Base-by-base conservation (phyloP, 148 eudicot genomes). In the Rhododendron mucronatum region DNA sequence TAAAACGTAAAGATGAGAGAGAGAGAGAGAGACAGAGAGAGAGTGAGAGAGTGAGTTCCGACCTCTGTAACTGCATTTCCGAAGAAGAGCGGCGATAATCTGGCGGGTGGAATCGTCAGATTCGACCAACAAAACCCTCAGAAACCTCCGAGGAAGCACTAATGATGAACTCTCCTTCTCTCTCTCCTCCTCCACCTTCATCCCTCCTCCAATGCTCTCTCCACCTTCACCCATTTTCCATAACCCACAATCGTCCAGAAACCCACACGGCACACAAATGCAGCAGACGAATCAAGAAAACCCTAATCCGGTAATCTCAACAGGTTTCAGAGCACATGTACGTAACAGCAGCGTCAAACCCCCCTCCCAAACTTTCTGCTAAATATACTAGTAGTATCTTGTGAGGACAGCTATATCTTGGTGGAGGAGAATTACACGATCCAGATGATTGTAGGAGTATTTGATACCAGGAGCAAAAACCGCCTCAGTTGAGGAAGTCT, bases 81-180 rank as follows among this genome's bases (percentile, higher is more conserved):
- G 90, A 83, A 95, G 97, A 88, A 95, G 95, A 6, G 98, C 97
- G 23, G 94, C 82, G 80, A 95, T 93, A 88, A 95, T 94, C 86
- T 94, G 98, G 55, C 98, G 84, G 45, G 98, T 94, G 0, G 96
- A 95, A 88, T 94, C 96, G 92, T 95, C 98, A 86, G 95, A 91
- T 92, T 95, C 98, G 78, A 95, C 95, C 86, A 95, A 86, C 86
- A 95, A 92, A 63, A 95, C 93, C 57, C 97, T 91, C 55, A 95
- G 74, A 44, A 85, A 91, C 90, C 88, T 89, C 81, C 86, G 92
- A 0, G 96, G 94, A 21, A 94, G 84, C 84, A 92, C 88, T 71
- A 71, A 14, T 12, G 76, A 65, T 0, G 13, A 23, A n/a, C 86
- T 8, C 73, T 86, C 87, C 83, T 87, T 80, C 83, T 95, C 69